Conservation (phyloP, 768 basidiomycete genomes). For the Leccinum sublutescens region DNA sequence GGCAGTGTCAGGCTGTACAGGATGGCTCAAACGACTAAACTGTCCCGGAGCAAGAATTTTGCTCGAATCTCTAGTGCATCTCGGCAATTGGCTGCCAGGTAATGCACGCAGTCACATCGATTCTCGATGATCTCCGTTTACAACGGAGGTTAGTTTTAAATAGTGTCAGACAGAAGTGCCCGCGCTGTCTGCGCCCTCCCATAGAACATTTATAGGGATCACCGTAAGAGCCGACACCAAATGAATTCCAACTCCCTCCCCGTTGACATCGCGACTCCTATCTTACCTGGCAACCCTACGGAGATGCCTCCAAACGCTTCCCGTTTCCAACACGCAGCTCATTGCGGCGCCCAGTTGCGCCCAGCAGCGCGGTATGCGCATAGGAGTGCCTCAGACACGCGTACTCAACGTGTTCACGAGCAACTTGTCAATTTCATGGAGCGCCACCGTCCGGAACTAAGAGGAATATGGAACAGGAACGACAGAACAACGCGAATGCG, state of each 20-base stretch:
- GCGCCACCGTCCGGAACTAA: constrained; percentile 40
- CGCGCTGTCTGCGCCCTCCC: neutral
- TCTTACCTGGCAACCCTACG: constrained; percentile 15
- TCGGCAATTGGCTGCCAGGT: neutral
- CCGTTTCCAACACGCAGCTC: constrained; percentile 28
- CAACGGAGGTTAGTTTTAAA: neutral
- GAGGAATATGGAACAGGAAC: constrained; percentile 23
- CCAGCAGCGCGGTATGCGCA: constrained; percentile 47
- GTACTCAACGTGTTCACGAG: constrained; percentile 47
- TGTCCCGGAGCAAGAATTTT: neutral
- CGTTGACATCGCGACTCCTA: constrained; percentile 5
- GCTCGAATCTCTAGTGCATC: neutral
- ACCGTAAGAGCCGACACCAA: constrained; percentile 14
- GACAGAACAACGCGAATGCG: constrained; percentile 18
- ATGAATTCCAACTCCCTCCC: constrained; percentile 11
- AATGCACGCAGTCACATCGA: neutral
- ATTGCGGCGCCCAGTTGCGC: constrained; percentile 42
- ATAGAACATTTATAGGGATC: neutral
- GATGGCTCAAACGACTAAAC: neutral
- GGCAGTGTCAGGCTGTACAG: neutral
- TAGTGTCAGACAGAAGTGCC: neutral
- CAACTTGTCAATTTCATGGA: constrained; percentile 57
- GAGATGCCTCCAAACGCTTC: constrained; percentile 19
- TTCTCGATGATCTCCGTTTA: constrained; percentile 1
- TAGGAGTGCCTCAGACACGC: constrained; percentile 49